A percentile compares a stretch with the other conserved stretches of the same genome.
Conservation (phyloP, 2,329 filamentous ascomycete genomes). For the Fusarium gaditjirri region DNA sequence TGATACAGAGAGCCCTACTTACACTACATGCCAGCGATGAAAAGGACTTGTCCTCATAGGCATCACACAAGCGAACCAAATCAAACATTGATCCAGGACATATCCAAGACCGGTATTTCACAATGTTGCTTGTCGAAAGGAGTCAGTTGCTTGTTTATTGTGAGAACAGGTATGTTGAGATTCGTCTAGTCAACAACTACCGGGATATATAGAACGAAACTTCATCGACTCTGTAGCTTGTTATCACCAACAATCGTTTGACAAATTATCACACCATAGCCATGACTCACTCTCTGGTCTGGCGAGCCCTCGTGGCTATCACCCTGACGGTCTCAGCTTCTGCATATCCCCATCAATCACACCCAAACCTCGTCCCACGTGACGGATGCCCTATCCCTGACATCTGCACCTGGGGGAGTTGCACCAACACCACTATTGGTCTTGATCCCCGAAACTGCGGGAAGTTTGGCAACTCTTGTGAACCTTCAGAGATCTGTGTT, state of each 20-base stretch:
- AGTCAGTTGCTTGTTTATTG: not conserved
- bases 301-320: conserved; percentile 9
- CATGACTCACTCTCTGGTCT: conserved; percentile 18
- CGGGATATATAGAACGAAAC: not conserved
- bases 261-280: not conserved
- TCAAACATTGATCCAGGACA: not conserved
- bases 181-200: not conserved
- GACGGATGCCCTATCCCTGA: conserved; percentile 17
- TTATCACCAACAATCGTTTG: not conserved
- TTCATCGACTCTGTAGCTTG: not conserved
- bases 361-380: conserved; percentile 1
- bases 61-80: not conserved
- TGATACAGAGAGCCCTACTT: not conserved
- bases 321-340: not conserved
- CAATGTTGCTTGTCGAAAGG: not conserved
- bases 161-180: not conserved
- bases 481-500: conserved; percentile 23
- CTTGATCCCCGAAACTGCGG: conserved; percentile 27
- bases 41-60: not conserved
- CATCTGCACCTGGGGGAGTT: conserved; percentile 20
- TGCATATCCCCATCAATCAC: conserved; percentile 4
- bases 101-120: not conserved
- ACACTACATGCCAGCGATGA: not conserved
- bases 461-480: conserved; percentile 9
- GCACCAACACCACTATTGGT: conserved; percentile 31